Evolutionary conservation across 495 filamentous ascomycete genomes (phyloP).

Genomic region (Aspergillus nanangensis): DNA sequence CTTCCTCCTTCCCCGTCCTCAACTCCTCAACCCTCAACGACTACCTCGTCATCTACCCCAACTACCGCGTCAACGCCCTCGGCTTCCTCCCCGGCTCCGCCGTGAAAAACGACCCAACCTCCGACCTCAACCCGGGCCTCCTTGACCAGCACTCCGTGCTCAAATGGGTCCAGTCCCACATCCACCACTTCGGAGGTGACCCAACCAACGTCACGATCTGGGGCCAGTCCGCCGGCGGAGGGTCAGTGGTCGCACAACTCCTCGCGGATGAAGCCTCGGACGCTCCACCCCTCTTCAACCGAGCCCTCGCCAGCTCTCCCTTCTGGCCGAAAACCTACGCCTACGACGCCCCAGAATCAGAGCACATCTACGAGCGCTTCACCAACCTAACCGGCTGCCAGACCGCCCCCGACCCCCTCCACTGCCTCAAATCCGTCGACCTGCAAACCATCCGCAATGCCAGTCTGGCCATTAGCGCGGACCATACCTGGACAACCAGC

Average conservation of each 20-base stretch:
- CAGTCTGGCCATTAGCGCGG: conserved; percentile 35
- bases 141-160: conserved; percentile 46
- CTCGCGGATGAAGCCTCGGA: conserved; percentile 39
- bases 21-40: conserved; percentile 43
- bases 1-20: conserved; percentile 52
- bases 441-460: conserved; percentile 47
- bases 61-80: conserved; percentile 56
- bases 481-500: conserved; percentile 46
- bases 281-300: conserved; percentile 42
- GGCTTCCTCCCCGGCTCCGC: conserved; percentile 52
- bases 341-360: conserved; percentile 43
- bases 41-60: conserved; percentile 48
- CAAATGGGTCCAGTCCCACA: conserved; percentile 52
- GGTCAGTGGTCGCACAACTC: conserved; percentile 51
- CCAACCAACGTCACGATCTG: conserved; percentile 46
- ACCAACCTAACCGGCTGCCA: conserved; percentile 43
- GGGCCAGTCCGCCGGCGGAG: conserved; percentile 53
- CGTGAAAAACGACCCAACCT: conserved; percentile 39
- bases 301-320: conserved; percentile 55
- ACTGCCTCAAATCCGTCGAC: conserved; percentile 46
- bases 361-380: conserved; percentile 44
- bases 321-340: conserved; percentile 59
- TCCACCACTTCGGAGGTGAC: conserved; percentile 48
- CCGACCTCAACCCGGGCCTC: conserved; percentile 48
- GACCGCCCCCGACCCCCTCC: conserved; percentile 28